Base-by-base conservation (phyloP, 2,329 filamentous ascomycete genomes). In the Penicillium sp. region DNA sequence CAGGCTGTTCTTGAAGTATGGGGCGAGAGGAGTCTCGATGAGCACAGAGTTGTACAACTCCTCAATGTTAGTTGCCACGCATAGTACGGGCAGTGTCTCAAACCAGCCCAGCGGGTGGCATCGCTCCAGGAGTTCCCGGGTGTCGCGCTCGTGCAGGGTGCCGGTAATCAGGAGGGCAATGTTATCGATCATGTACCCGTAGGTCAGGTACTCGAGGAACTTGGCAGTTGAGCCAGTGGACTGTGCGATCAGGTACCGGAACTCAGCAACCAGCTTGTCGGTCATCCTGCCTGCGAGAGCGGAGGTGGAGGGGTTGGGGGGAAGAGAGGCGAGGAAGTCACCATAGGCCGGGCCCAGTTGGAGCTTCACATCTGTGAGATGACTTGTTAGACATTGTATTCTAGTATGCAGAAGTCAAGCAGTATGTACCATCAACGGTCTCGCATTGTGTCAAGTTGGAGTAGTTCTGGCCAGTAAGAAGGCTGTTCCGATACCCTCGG, bases 131-230 rank as follows among this genome's bases (percentile, higher is more conserved):
- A 98, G 80, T 73, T 98, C 93, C 50, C 90, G 84, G 3, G 93
- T 98, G 69, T 98, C 93, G 67, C 93, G 83, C 74, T 98, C 94
- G 73, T 98, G 93, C 24, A 98, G 80, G 10, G 93, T 98, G 52
- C 93, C 93, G 18, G 93, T 98, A 70, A 98, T 98, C 63, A 98
- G 82, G 32, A 98, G 84, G 31, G 94, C 93, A 43, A 98, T 89
- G 63, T 98, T 98, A 74, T 98, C 93, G 71, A 98, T 98, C 93
- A 98, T 98, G 78, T 98, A 98, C 52, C 90, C 91, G 69, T 98
- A 98, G 1, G 93, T 98, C 51, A 98, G 77, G 71, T 95, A 98
- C 70, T 97, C 89, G 81, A 98, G 89, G 71, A 98, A 98, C 67
- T 88, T 89, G 53, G 90, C 85, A 29, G 96, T 82, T 1, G 89